Base-by-base conservation (phyloP, 805 yeast genomes). In the Ogataea ramenticola region DNA sequence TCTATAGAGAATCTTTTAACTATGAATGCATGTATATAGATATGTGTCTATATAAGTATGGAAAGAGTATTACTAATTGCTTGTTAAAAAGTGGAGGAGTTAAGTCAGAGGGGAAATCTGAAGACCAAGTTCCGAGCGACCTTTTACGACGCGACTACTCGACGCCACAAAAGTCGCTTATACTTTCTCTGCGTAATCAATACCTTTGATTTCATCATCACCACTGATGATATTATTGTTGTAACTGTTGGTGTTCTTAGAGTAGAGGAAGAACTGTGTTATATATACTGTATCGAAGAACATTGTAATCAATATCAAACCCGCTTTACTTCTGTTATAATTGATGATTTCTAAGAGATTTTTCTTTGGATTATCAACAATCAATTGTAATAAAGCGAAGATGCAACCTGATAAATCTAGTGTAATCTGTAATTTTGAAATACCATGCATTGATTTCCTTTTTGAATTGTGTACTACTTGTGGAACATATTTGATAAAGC, bases 401-500 rank as follows among this genome's bases (percentile, higher is more conserved):
- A 62, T 21, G 17, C 72, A 67, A 2, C 80, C 80, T 3, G 57
- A 39, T 9, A 72, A 53, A 52, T 74, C 80, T 17, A 71, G 56
- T 21, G 54, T 42, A 7, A 71, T 62, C 34, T 71, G 69, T 15
- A 57, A 43, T 33, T 62, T 65, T 4, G 77, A 68, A 46, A 71
- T 67, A 1, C 80, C 80, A 47, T 58, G 61, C 56, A 74, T 70
- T 8, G 75, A 67, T 36, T 60, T 57, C 29, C 79, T 63, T 40
- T 56, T 50, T 41, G 54, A 54, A 49, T 73, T 74, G 55, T 66
- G 65, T 31, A 60, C 43, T 3, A 73, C 67, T 50, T 74, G 80
- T 1, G 80, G 80, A 26, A 85, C 62, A 49, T 74, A 71, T 53
- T 74, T 74, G 39, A 69, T 56, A 32, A 67, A 61, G 46, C 75